Percentiles rank a stretch among this genome's conserved stretches.
Conservation (phyloP, 441 rosid species). For the Pelargonium fulgidum region DNA sequence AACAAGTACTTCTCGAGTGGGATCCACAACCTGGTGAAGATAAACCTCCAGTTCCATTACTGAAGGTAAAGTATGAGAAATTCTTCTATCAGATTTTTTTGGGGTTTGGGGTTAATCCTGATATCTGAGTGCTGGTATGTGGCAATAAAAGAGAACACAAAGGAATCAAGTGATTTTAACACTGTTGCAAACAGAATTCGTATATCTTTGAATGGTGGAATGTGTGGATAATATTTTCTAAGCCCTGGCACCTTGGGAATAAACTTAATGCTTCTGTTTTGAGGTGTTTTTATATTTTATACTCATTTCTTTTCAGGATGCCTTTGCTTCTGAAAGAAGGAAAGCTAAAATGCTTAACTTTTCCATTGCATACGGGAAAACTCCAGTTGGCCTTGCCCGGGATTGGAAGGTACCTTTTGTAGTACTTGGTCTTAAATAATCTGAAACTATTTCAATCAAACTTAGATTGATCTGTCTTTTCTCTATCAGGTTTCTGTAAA, state of each 20-base stretch:
- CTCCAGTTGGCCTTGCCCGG: slow-evolving; percentile 78
- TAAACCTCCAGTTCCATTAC: slow-evolving; percentile 84
- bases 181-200: not conserved
- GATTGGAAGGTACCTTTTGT: slow-evolving; percentile 84
- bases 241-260: not conserved
- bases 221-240: not conserved
- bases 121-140: too few species aligned
- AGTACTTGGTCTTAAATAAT: slow-evolving; percentile 11
- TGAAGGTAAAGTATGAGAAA: slow-evolving; percentile 53
- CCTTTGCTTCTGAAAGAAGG: slow-evolving; percentile 88
- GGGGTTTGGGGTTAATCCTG: not conserved
- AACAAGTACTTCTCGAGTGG: slow-evolving; percentile 91
- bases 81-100: slow-evolving; percentile 1
- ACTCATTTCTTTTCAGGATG: slow-evolving; percentile 50
- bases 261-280: not conserved
- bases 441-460: slow-evolving; percentile 17
- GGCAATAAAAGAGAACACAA: not conserved
- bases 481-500: slow-evolving; percentile 63
- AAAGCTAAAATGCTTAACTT: slow-evolving; percentile 98
- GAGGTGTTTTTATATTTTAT: not conserved
- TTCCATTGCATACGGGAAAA: slow-evolving; percentile 95
- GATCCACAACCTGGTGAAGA: slow-evolving; percentile 86
- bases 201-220: slow-evolving; percentile 3
- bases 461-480: slow-evolving; percentile 20
- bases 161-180: too few species aligned